Evolutionary conservation across 179 eudicot genomes (phyloP), one percentile per base, ranked within the genome.

Genomic region (Nepenthes alata): DNA sequence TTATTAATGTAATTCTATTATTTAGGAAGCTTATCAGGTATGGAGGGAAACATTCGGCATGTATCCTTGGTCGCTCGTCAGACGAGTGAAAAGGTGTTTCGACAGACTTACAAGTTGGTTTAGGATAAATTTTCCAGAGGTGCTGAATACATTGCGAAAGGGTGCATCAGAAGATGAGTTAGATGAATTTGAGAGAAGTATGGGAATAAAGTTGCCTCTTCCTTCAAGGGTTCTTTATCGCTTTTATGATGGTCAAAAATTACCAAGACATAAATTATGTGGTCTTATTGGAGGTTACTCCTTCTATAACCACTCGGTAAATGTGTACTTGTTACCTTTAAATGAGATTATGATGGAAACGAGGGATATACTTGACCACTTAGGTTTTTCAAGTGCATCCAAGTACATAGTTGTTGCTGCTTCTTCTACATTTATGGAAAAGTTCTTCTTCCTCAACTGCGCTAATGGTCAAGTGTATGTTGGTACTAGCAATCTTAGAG

Each of bases 251-350:
- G 98, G 98, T 68, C 98, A 93, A 67, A 85, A 85, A 4, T 6
- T 64, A 37, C 68, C 57, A 6, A 50, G 36, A 15, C 71, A 62
- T 39, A 65, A 70, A 39, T 57, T 79, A 15, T 67, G 74, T 61
- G 98, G 98, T 59, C 85, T 89, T 36, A 87, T 93, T 51, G 97
- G 98, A 67, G 97, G 98, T 47, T 93, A 89, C 75, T 64, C 75
- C 14, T 70, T 82, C 55, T 89, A 80, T 71, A 70, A 74, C n/a
- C 80, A 69, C 58, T 12, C 60, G 44, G 87, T 82, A 51, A 87
- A 93, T 74, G 97, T 93, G 51, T 74, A 11, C 74, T 67, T 93
- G 66, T 74, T 87, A 61, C 85, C 97, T 16, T 35, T 89, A 61
- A 59, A 59, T 49, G 66, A 58, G 55, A 72, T 76, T 36, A 61